Evolutionary conservation across 2,329 filamentous ascomycete genomes (phyloP).

Genomic region (Phyllachora maydis): DNA sequence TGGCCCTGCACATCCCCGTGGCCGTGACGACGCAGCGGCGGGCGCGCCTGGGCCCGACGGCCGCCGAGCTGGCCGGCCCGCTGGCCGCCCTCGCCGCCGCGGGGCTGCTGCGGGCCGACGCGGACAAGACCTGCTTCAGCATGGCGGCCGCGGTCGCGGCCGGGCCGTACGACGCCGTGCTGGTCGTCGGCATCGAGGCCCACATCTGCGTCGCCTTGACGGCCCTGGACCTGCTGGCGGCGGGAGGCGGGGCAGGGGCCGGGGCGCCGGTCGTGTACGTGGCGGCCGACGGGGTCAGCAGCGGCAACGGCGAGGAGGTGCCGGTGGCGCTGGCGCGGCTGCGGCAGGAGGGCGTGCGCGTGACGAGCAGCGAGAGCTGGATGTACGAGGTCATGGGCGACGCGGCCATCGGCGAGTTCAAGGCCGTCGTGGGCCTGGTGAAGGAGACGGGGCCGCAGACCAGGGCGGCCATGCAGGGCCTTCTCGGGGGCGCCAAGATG

Average conservation of each 20-base stretch:
- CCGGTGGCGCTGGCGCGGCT: slow-evolving; percentile 20
- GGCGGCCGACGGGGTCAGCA: slow-evolving; percentile 75
- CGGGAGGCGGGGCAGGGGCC: no score
- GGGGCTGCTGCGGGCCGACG: slow-evolving; percentile 21
- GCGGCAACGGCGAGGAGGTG: slow-evolving; percentile 67
- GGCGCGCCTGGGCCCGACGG: slow-evolving; percentile 59
- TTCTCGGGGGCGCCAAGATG: slow-evolving; percentile 43
- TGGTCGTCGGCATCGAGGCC: slow-evolving; percentile 81
- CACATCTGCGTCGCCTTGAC: slow-evolving; percentile 95
- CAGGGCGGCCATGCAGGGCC: slow-evolving; percentile 40
- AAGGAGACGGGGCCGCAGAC: slow-evolving; percentile 59
- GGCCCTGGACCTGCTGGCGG: slow-evolving; percentile 54
- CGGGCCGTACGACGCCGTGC: slow-evolving; percentile 29
- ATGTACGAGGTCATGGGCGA: slow-evolving; percentile 82
- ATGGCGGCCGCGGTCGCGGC: slow-evolving; percentile 31
- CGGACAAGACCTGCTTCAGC: slow-evolving; percentile 79
- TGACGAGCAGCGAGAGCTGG: slow-evolving; percentile 78
- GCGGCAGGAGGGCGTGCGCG: slow-evolving; percentile 21
- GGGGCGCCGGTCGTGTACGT: slow-evolving; percentile 78
- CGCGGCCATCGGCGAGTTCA: slow-evolving; percentile 53
- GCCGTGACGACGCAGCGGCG: slow-evolving; percentile 74
- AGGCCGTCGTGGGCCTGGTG: slow-evolving; percentile 50
- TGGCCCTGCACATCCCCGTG: slow-evolving; percentile 53
- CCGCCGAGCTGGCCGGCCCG: slow-evolving; percentile 50
- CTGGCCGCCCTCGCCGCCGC: slow-evolving; percentile 26